Percentiles rank a stretch among this genome's conserved stretches.
phyloP scores from a whole-genome alignment of 371 early-diverging fungal species.

The Mortierella sp. region DNA sequence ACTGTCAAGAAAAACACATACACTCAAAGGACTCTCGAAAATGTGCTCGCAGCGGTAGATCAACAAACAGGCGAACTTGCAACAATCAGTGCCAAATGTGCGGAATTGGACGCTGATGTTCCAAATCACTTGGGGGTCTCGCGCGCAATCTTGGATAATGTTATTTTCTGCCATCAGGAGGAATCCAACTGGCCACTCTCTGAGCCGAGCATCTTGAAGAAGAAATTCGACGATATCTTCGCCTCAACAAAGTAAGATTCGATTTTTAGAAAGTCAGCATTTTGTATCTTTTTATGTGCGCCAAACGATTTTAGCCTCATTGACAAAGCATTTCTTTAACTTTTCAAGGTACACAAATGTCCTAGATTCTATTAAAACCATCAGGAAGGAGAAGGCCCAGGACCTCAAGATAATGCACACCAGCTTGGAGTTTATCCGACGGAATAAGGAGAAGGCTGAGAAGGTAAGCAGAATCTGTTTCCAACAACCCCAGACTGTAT shows the following conservation, averaged over 20 bases:
- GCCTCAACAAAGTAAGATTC: constrained; percentile 81
- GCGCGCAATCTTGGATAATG: constrained; percentile 96
- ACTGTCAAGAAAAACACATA: constrained; percentile 75
- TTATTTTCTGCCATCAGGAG: constrained; percentile 99
- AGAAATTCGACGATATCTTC: constrained; percentile 99
- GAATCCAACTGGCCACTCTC: constrained; percentile 98
- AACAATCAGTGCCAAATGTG: constrained; percentile 84
- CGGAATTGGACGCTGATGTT: constrained; percentile 92
- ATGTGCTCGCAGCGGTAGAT: constrained; percentile 73
- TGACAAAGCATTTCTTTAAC: neutral
- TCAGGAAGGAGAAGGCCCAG: constrained; percentile 78
- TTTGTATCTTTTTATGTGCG: constrained; percentile 6
- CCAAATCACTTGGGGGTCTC: constrained; percentile 92
- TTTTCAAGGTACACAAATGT: constrained; percentile 90
- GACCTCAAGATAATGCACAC: constrained; percentile 78
- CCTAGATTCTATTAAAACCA: constrained; percentile 83
- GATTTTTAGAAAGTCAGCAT: constrained; percentile 15
- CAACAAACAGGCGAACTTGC: constrained; percentile 72
- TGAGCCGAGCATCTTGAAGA: constrained; percentile 94
- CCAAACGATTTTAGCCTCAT: neutral
- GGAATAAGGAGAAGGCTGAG: constrained; percentile 81
- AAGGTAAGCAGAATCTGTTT: constrained; percentile 59
- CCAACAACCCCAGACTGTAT: neutral
- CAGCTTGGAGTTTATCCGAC: constrained; percentile 75
- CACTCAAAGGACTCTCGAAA: constrained; percentile 92